These are phyloP conservation scores for Hypoxylon sp. DNA, from an alignment of 2,329 filamentous ascomycete genomes.

Conservation along the genomic window DNA sequence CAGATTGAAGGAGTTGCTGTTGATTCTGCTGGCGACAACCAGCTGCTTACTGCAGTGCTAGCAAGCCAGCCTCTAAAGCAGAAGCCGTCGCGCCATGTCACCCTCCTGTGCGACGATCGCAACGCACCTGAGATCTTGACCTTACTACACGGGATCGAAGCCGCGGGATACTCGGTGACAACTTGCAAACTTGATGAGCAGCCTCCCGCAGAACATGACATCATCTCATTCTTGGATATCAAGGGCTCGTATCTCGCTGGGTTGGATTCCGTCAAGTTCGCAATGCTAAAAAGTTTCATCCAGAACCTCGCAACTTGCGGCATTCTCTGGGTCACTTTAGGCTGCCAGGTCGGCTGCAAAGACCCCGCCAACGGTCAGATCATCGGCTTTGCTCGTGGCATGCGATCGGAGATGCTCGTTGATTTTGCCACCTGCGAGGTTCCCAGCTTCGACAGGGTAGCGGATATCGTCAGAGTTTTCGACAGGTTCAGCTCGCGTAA, in stretches of 20 bases:
- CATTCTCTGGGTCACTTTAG: constrained; percentile 51
- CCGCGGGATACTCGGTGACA: constrained; percentile 32
- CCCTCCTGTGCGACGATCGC: constrained; percentile 9
- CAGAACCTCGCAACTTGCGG: constrained; percentile 16
- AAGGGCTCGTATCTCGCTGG: constrained; percentile 43
- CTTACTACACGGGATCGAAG: constrained; percentile 24
- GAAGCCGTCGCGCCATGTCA: constrained; percentile 10
- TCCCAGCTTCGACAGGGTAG: constrained; percentile 29
- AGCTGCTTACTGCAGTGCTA: constrained; percentile 35
- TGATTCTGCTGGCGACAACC: constrained; percentile 21
- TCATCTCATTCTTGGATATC: constrained; percentile 46
- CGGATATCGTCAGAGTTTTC: constrained; percentile 35
- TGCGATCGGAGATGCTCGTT: constrained; percentile 48
- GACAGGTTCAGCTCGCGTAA: constrained; percentile 32
- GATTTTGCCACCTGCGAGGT: constrained; percentile 50
- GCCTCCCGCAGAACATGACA: constrained; percentile 38
- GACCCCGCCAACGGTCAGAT: constrained; percentile 47
- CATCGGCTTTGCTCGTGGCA: constrained; percentile 47
- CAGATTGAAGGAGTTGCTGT: constrained; percentile 34
- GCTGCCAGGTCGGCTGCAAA: constrained; percentile 43
- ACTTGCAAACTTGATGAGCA: constrained; percentile 31
- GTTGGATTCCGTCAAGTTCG: constrained; percentile 31
- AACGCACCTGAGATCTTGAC: neutral
- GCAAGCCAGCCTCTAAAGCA: constrained; percentile 8
- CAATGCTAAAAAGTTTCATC: constrained; percentile 11